phyloP scores from a whole-genome alignment of 768 basidiomycete genomes.

The Mycena filopes region DNA sequence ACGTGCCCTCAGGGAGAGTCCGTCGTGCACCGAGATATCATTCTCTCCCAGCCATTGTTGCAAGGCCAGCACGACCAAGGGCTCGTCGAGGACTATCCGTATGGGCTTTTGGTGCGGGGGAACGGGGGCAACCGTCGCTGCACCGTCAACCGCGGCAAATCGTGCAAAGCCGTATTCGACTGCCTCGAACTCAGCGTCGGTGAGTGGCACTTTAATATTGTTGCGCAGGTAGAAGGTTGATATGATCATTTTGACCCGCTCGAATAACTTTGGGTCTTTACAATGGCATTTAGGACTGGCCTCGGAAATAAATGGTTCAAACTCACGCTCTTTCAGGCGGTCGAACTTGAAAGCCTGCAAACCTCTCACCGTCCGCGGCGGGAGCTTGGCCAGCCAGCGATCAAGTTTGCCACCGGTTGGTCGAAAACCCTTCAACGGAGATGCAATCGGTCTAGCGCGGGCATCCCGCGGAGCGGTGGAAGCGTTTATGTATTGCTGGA shows the following conservation, averaged over 20 bases:
- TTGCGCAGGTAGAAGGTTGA: background rate
- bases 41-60: background rate
- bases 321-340: background rate
- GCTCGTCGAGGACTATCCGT: conserved; percentile 3
- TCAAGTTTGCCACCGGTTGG: background rate
- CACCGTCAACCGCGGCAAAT: background rate
- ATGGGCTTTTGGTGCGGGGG: background rate
- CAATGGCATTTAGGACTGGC: too few relatives aligned
- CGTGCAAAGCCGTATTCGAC: conserved; percentile 7
- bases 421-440: background rate
- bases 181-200: background rate
- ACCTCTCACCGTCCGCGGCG: background rate
- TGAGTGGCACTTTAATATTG: background rate
- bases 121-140: background rate
- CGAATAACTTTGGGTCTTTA: background rate
- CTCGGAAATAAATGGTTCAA: too few relatives aligned
- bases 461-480: background rate
- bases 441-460: background rate
- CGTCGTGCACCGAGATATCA: background rate
- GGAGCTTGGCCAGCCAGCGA: background rate
- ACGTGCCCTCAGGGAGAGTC: background rate
- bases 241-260: background rate
- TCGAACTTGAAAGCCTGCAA: background rate
- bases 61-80: background rate
- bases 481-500: background rate